Evolutionary conservation across 305 asterid species (phyloP).

Genomic region (Andrographis paniculata): DNA sequence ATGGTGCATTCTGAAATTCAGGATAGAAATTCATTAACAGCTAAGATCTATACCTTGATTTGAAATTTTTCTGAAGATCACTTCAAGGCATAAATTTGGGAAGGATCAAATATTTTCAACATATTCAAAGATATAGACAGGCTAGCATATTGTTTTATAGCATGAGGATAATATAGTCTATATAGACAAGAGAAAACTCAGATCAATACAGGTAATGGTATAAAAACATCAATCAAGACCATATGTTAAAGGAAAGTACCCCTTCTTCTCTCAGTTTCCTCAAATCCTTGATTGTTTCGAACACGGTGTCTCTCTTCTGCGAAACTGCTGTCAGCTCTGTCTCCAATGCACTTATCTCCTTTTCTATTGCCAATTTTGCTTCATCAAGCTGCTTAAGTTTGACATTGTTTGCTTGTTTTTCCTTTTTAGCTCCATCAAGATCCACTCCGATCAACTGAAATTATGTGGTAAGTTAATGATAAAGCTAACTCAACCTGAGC

Average conservation of each 20-base stretch:
- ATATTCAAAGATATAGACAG: too few species aligned
- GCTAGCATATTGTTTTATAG: neutral
- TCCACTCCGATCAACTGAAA: conserved; percentile 58
- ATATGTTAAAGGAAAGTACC: conserved; percentile 29
- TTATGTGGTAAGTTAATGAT: neutral
- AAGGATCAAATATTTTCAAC: too few species aligned
- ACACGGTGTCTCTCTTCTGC: conserved; percentile 45
- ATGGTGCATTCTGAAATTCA: conserved; percentile 43
- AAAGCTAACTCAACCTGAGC: neutral
- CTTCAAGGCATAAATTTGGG: too few species aligned
- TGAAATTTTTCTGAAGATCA: too few species aligned
- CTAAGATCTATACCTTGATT: neutral
- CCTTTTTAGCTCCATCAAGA: conserved; percentile 71
- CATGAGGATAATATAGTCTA: neutral
- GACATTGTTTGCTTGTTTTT: conserved; percentile 41
- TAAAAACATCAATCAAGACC: neutral
- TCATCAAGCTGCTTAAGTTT: conserved; percentile 61
- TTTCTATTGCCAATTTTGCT: conserved; percentile 40
- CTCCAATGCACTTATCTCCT: conserved; percentile 37
- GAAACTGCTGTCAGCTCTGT: conserved; percentile 43
- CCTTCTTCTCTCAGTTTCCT: conserved; percentile 65
- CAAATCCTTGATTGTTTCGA: conserved; percentile 39
- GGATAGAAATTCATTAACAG: conserved; percentile 8
- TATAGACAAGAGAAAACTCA: neutral
- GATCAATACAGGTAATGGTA: neutral